Percentiles rank a stretch among this genome's conserved stretches.
Evolutionary conservation across 805 yeast species (phyloP).

Genomic region (Candida succiphila): DNA sequence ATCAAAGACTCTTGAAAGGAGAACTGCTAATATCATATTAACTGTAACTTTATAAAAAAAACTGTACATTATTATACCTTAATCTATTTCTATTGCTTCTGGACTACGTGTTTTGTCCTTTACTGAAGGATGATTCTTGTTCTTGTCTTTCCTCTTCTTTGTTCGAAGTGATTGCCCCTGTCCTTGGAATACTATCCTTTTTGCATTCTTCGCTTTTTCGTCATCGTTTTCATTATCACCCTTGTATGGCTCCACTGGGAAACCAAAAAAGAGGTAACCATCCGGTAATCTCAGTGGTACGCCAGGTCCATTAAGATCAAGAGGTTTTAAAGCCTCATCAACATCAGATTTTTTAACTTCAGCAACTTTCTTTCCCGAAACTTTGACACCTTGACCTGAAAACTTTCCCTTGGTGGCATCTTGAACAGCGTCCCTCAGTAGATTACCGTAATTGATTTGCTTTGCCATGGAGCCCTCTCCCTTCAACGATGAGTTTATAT

Average conservation of each 20-base stretch:
- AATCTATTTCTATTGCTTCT: slow-evolving; percentile 74
- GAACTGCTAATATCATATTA: neutral
- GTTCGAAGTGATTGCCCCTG: slow-evolving; percentile 65
- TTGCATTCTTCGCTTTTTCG: slow-evolving; percentile 7
- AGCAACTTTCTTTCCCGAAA: slow-evolving; percentile 47
- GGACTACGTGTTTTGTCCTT: slow-evolving; percentile 63
- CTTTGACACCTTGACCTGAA: slow-evolving; percentile 56
- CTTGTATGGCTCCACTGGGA: slow-evolving; percentile 53
- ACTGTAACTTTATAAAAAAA: neutral
- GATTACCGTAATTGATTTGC: slow-evolving; percentile 52
- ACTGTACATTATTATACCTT: slow-evolving; percentile 8
- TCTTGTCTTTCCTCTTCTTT: slow-evolving; percentile 46
- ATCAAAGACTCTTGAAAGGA: too few relatives aligned
- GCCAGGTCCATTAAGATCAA: slow-evolving; percentile 53
- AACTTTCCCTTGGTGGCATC: slow-evolving; percentile 24
- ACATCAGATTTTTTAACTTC: slow-evolving; percentile 11
- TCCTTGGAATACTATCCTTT: slow-evolving; percentile 37
- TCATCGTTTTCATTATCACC: slow-evolving; percentile 23
- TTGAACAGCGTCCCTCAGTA: slow-evolving; percentile 34
- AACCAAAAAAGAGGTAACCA: slow-evolving; percentile 90
- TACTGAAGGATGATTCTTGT: slow-evolving; percentile 38
- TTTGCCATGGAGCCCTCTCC: slow-evolving; percentile 67
- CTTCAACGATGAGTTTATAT: slow-evolving; percentile 20
- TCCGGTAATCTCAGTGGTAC: slow-evolving; percentile 66
- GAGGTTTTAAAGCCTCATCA: slow-evolving; percentile 24